A percentile compares a stretch with the other conserved stretches of the same genome.
Conservation (phyloP, 495 filamentous ascomycete species). For the Hyaloscypha finlandica region DNA sequence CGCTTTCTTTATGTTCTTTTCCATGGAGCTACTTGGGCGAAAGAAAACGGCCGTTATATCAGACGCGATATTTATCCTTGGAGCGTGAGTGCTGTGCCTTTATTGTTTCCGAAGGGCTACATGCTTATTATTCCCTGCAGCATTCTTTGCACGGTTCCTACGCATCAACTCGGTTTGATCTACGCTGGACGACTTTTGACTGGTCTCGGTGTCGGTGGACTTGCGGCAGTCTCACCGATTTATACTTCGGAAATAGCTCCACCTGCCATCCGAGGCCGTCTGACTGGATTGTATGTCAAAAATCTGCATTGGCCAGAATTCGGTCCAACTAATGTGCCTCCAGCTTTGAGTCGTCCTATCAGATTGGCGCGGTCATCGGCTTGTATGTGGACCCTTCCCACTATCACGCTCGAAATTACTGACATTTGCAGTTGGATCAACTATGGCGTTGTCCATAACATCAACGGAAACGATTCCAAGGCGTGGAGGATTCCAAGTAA, state of each 20-base stretch:
- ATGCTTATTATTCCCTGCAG: constrained; percentile 31
- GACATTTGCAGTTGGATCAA: constrained; percentile 48
- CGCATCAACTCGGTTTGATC: constrained; percentile 35
- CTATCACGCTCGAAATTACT: constrained; percentile 32
- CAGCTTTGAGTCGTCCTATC: constrained; percentile 41
- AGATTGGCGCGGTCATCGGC: constrained; percentile 36
- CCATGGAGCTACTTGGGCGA: constrained; percentile 32
- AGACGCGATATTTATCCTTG: constrained; percentile 34
- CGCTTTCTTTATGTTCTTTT: constrained; percentile 13
- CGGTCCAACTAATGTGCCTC: constrained; percentile 40
- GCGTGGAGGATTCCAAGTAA: constrained; percentile 49
- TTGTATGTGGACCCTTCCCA: constrained; percentile 32
- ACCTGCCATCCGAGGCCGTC: too few relatives aligned
- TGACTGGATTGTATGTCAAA: constrained; percentile 56
- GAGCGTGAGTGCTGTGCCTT: constrained; percentile 32
- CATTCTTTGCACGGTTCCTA: constrained; percentile 28
- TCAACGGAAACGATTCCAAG: constrained; percentile 36
- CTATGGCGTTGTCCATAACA: constrained; percentile 51
- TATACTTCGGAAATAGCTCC: constrained; percentile 37
- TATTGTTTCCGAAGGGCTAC: constrained; percentile 29
- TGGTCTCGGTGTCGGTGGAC: constrained; percentile 52
- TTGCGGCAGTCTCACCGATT: constrained; percentile 46
- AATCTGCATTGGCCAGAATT: constrained; percentile 44
- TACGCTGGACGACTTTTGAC: constrained; percentile 44
- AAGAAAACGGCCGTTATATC: constrained; percentile 34